Evolutionary conservation across 306 rosid species (phyloP), one percentile per base, ranked within the genome.

Genomic region (Inga leiocalycina): DNA sequence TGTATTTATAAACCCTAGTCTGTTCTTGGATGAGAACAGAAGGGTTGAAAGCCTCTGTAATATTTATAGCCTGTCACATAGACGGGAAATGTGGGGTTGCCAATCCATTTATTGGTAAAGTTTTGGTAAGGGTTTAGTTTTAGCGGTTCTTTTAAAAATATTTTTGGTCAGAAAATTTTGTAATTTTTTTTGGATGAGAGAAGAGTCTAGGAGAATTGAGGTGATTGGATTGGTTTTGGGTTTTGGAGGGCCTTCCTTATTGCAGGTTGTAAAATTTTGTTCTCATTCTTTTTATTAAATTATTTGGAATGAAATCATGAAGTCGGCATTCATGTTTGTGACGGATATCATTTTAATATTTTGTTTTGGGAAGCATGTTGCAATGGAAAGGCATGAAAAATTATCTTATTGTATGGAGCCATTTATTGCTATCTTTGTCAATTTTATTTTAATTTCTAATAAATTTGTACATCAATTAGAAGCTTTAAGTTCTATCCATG

Each of bases 41-140:
- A 27, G 68, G 68, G 68, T 8, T 30, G 32, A 65, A 65, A 56
- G 84, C 86, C 67, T 86, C 78, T 84, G 37, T 62, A 87, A 76
- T 76, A 81, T 87, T 79, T 78, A 27, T 67, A 44, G 82, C 91
- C 85, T 20, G 83, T 90, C 81, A 71, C 80, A 48, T 84, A 88
- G 92, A 89, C 34, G 78, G 90, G 86, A 37, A 67, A 66, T 66
- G 76, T 80, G 85, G 84, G 85, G 87, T 86, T 82, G 80, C 69
- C 88, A 85, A 82, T 89, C 80, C 84, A 70, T 81, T 86, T 73
- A 81, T 83, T 74, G 88, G 82, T 89, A 74, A 52, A 62, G 69
- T 87, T 88, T 84, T 81, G 85, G 75, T 72, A 88, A 54, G 77
- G 78, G 76, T 75, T 79, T 80, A 65, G 87, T 80, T 14, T 30